Base-by-base conservation (phyloP, 805 yeast genomes). In the Candida ovalis region DNA sequence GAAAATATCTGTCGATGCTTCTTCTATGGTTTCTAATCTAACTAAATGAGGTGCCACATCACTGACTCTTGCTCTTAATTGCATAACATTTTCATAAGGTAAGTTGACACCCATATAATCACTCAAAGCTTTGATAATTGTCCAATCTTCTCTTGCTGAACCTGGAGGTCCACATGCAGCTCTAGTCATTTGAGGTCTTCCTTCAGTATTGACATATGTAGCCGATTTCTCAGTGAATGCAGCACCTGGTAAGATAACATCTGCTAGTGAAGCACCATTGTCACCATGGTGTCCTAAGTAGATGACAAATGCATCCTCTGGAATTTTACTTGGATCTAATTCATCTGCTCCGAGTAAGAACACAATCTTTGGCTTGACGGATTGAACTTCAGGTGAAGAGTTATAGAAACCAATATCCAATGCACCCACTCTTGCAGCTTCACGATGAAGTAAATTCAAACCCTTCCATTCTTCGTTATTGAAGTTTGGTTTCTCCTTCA, bases 261-360 rank as follows among this genome's bases (percentile, higher is more conserved):
- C 96, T 40, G 96, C 96, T 58, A 81, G 78, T 8, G 92, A 82
- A 25, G 96, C 96, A 57, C 96, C 96, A 21, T 78, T 68, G 59
- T 88, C 96, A 71, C 96, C 96, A 69, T 88, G 96, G 69, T 88
- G 96, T 47, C 96, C 96, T 71, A 88, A 89, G 71, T 88, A 88
- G 45, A 88, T 82, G 27, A 88, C 96, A 66, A 88, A 88, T 3
- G 96, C 88, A 64, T 88, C 94, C 66, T 75, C 74, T 56, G 96
- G 95, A 58, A 88, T 80, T 50, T 84, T 85, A 50, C 76, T 70
- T 51, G 82, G 79, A 51, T 75, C 70, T 53, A 87, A 67, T 69
- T 88, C 96, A 67, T 88, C 96, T 32, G 96, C 95, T 39, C 92
- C 94, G 47, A 88, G 75, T 59, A 88, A 74, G 73, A 86, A 88